These are phyloP conservation scores for Alternaria tenuissima DNA, from an alignment of 2,329 filamentous ascomycete genomes.

Conservation along the genomic window DNA sequence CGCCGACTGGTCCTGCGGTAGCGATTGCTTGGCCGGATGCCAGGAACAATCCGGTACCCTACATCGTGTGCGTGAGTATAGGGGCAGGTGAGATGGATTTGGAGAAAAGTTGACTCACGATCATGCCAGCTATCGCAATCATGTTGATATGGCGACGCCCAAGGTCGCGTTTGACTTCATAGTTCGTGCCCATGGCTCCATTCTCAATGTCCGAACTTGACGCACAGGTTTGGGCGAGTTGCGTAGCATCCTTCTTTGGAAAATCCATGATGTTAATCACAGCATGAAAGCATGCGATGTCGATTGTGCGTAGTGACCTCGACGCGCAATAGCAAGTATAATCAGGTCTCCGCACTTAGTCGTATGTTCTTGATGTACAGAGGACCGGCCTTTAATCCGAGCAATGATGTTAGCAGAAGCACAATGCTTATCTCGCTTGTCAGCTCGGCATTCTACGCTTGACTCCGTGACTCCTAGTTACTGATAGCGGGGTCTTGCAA, in stretches of 20 bases:
- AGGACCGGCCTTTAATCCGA: background rate
- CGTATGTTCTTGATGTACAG: background rate
- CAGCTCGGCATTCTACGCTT: slow-evolving; percentile 1
- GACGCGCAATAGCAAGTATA: background rate
- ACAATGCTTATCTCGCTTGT: slow-evolving; percentile 2
- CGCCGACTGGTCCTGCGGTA: slow-evolving; percentile 61
- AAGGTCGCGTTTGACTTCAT: slow-evolving; percentile 16
- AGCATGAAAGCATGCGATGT: background rate
- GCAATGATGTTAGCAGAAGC: background rate
- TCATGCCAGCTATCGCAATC: slow-evolving; percentile 23
- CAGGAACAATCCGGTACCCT: slow-evolving; percentile 62
- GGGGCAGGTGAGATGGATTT: background rate
- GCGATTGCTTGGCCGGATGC: slow-evolving; percentile 62
- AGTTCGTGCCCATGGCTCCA: background rate
- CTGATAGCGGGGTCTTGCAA: slow-evolving; percentile 1
- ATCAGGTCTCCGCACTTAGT: background rate
- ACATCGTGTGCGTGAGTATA: background rate
- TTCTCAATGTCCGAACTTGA: slow-evolving; percentile 9
- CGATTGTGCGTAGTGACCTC: background rate
- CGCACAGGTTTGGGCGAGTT: background rate
- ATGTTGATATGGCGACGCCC: slow-evolving; percentile 21
- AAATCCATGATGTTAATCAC: slow-evolving; percentile 1
- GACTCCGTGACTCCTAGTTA: background rate
- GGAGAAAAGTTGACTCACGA: background rate
- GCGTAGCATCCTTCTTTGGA: slow-evolving; percentile 1